A percentile compares a stretch with the other conserved stretches of the same genome.
These are phyloP conservation scores for Bruguiera sexangula DNA, from an alignment of 345 rosid genomes.

Conservation along the genomic window DNA sequence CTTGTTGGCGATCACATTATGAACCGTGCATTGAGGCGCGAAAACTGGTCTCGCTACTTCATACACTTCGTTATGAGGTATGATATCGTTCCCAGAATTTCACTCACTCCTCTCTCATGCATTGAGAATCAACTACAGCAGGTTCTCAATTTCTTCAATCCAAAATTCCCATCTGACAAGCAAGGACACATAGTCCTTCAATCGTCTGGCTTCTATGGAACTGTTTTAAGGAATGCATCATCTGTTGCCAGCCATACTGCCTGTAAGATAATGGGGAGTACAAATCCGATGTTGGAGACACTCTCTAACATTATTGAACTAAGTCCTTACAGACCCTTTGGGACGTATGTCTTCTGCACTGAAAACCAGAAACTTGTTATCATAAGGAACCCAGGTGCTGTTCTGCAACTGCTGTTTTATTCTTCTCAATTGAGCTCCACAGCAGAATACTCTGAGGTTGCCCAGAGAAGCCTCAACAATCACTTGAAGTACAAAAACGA, in stretches of 20 bases:
- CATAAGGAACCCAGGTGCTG: conserved; percentile 62
- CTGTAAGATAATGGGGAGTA: conserved; percentile 60
- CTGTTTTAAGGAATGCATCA: conserved; percentile 55
- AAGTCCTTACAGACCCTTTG: conserved; percentile 80
- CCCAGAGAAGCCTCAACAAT: conserved; percentile 40
- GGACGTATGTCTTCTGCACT: conserved; percentile 61
- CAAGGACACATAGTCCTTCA: conserved; percentile 11
- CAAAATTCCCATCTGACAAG: background rate
- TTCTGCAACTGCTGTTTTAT: conserved; percentile 68
- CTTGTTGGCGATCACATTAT: conserved; percentile 56
- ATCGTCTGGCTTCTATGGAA: conserved; percentile 27
- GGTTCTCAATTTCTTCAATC: conserved; percentile 31
- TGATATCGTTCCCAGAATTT: conserved; percentile 69
- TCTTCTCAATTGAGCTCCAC: conserved; percentile 45
- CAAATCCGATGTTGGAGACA: conserved; percentile 57
- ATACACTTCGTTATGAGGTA: conserved; percentile 56
- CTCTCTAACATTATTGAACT: conserved; percentile 50
- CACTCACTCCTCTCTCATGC: conserved; percentile 51
- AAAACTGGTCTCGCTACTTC: conserved; percentile 62
- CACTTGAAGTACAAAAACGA: conserved; percentile 43
- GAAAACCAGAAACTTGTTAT: conserved; percentile 42
- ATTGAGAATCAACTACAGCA: conserved; percentile 22
- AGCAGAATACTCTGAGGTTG: conserved; percentile 28
- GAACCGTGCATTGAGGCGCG: conserved; percentile 65
- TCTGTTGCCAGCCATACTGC: conserved; percentile 56